Base-by-base conservation (phyloP, 2,329 filamentous ascomycete genomes). In the Dryadomyces quercivorus region DNA sequence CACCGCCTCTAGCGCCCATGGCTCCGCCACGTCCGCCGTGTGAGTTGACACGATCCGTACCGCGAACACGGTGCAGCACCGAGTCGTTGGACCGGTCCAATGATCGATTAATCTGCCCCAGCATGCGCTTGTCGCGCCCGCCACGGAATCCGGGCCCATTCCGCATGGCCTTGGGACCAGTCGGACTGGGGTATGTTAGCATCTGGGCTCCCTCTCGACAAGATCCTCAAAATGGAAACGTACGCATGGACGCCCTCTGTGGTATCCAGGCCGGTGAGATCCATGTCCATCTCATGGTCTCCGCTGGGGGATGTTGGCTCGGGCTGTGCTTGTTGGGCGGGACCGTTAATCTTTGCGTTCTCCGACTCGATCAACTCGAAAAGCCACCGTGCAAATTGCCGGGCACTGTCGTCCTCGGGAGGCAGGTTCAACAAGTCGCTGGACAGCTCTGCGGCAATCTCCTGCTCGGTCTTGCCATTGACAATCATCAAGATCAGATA, bases 401-500 rank as follows among this genome's bases (percentile, higher is more conserved):
- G 81, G 8, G 89, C 88, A 60, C 84, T 84, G 51, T 86, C 82
- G 62, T 96, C 92, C 57, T 95, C 90, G 49, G 89, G 83, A 2
- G 82, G 82, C 5, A 96, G 78, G 55, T 83, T 83, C 2, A 98
- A 79, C 45, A 98, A 78, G 63, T 98, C 93, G 60, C 84, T 86
- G 1, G 91, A 86, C 15, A 98, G 81, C 67, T 98, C 93, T 46
- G 81, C 75, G 10, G 90, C 86, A 60, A 98, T 92, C 66, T 96
- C 86, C 51, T 91, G 83, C 67, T 95, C 85, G 4, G 86, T 90
- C 70, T 95, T 96, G 63, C 91, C 89, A 71, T 96, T 97, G 59
- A 88, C 88, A 36, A 98, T 80, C 92, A 97, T 96, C 59, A 97
- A 81, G 56, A 97, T 86, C 61, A 98, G 93, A 72, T 97, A 98